Evolutionary conservation across 805 yeast genomes (phyloP).

Genomic region (Ogataea pilisensis): DNA sequence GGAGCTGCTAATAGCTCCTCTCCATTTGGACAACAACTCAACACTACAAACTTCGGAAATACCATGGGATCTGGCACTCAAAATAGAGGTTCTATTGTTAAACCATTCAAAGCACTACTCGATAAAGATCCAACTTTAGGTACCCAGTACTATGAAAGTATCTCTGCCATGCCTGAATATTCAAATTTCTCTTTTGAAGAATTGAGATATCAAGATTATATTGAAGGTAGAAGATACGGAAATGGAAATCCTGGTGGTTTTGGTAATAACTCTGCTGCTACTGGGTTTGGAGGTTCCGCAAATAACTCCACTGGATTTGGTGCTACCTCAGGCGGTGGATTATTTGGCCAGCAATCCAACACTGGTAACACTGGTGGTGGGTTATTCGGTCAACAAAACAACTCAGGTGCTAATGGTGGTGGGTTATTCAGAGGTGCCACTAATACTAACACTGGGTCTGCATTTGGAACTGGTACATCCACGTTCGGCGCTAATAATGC

Average conservation of each 20-base stretch:
- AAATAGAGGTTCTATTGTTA: slow-evolving; percentile 65
- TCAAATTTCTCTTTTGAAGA: slow-evolving; percentile 80
- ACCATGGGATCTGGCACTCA: slow-evolving; percentile 29
- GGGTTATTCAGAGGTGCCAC: slow-evolving; percentile 15
- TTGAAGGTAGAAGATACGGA: slow-evolving; percentile 63
- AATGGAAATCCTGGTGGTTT: slow-evolving; percentile 31
- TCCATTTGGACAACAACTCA: slow-evolving; percentile 38
- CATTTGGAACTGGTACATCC: slow-evolving; percentile 25
- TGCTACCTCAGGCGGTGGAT: slow-evolving; percentile 23
- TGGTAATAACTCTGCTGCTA: too few relatives aligned
- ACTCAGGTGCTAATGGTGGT: slow-evolving; percentile 19
- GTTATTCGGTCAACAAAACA: slow-evolving; percentile 37
- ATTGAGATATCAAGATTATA: slow-evolving; percentile 83
- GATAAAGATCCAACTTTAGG: slow-evolving; percentile 67
- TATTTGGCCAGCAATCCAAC: slow-evolving; percentile 15
- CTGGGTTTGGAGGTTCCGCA: slow-evolving; percentile 26
- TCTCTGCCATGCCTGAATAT: slow-evolving; percentile 89
- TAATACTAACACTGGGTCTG: slow-evolving; percentile 26
- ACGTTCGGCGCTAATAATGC: neutral
- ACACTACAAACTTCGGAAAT: slow-evolving; percentile 30
- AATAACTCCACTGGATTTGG: slow-evolving; percentile 27
- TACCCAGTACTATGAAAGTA: slow-evolving; percentile 61
- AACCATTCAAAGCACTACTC: slow-evolving; percentile 62
- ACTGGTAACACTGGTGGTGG: slow-evolving; percentile 30
- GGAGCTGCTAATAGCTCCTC: slow-evolving; percentile 30